Evolutionary conservation across 805 yeast species (phyloP), one percentile per base, ranked within the genome.

Genomic region (Candida loeiensis): DNA sequence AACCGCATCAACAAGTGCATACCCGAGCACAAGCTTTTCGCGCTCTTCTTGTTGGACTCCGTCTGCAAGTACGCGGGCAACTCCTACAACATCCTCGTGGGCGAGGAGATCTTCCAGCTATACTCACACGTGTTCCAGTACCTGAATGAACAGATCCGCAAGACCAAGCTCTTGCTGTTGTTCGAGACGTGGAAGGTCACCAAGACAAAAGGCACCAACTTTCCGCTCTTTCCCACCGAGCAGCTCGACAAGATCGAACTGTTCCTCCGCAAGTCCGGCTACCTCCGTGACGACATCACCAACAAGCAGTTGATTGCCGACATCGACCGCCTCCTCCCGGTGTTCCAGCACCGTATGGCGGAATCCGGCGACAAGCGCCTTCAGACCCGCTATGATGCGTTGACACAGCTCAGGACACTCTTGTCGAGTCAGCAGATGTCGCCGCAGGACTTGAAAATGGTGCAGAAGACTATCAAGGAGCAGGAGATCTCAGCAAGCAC

Each of bases 121-220:
- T 91, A 84, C 61, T 80, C 85, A 18, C 80, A 78, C 46, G 82
- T 89, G 2, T 93, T 85, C 57, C 74, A 86, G n/a, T 65, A 82
- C 40, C 91, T 86, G 28, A 82, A 80, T 52, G 95, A 87, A 50
- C 62, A 71, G n/a, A 76, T 82, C 12, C 74, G 98, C 48, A 69
- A 74, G 36, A 49, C 51, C 20, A 85, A 84, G 58, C 66, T 93
- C 59, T 80, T 80, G 41, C 82, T 80, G 47, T 64, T 93, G 46
- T 91, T 86, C 63, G 81, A 81, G 56, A 86, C 96, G 13, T 93
- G 99, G 99, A 82, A 85, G 58, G 64, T 63, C 34, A 78, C 90
- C 22, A 79, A 74, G 36, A 67, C 79, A 2, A 69, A 76, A 30
- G 69, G 66, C 12, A 73, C 83, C n/a, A 79, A 79, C 6, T 55